A percentile compares a stretch with the other conserved stretches of the same genome.
These are phyloP conservation scores for Colletotrichum sp. DNA, from an alignment of 2,329 filamentous ascomycete genomes.

Conservation along the genomic window DNA sequence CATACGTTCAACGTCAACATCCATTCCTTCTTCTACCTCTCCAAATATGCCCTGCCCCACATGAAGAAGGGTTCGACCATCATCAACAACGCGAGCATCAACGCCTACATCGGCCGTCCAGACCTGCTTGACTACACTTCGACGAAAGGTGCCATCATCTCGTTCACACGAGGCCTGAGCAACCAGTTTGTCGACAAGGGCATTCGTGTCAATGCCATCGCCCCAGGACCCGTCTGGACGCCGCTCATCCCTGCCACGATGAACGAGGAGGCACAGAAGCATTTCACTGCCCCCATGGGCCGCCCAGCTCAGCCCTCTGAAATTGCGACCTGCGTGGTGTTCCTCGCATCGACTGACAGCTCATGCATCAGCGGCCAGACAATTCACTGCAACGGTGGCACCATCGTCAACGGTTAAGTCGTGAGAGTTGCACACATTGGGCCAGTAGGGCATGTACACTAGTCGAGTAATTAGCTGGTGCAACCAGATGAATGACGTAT, in stretches of 20 bases:
- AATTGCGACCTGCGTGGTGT: constrained; percentile 82
- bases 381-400: constrained; percentile 58
- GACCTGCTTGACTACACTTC: constrained; percentile 85
- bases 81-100: constrained; percentile 87
- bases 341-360: constrained; percentile 77
- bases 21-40: constrained; percentile 79
- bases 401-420: constrained; percentile 51
- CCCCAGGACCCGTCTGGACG: constrained; percentile 81
- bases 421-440: not conserved
- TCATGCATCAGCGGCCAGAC: constrained; percentile 76
- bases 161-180: constrained; percentile 78
- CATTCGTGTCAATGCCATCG: constrained; percentile 78
- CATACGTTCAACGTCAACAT: constrained; percentile 85
- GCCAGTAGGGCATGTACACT: not conserved
- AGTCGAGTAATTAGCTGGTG: not conserved
- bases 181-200: constrained; percentile 77
- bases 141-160: constrained; percentile 78
- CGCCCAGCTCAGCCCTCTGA: constrained; percentile 81
- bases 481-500: constrained; percentile 1
- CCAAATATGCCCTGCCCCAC: constrained; percentile 78
- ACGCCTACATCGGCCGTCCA: constrained; percentile 80
- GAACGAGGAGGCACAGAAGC: constrained; percentile 71
- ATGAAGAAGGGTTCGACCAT: constrained; percentile 78
- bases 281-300: constrained; percentile 78
- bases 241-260: constrained; percentile 78